Conservation (phyloP, 164 flowering plant genomes). For the Houttuynia cordata region DNA sequence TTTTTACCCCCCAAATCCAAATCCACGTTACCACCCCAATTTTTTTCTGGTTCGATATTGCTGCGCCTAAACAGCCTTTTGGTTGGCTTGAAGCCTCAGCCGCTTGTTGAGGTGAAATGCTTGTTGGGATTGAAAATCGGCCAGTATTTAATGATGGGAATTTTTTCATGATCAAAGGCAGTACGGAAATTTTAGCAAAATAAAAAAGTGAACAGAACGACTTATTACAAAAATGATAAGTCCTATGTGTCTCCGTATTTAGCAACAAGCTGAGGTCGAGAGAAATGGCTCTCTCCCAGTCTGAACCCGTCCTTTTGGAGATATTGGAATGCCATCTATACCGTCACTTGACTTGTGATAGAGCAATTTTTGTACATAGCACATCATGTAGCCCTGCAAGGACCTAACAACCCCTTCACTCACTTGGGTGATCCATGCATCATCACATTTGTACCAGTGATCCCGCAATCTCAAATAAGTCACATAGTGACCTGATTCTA, state of each 20-base stretch:
- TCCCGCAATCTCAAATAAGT: constrained; percentile 40
- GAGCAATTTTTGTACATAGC: constrained; percentile 41
- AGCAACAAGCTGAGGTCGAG: background rate
- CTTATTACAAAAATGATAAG: too few species aligned
- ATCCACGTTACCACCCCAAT: too few species aligned
- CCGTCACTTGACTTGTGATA: constrained; percentile 34
- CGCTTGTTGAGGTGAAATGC: too few species aligned
- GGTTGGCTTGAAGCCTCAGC: too few species aligned
- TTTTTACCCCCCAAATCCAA: too few species aligned
- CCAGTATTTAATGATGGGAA: too few species aligned
- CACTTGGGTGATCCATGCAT: constrained; percentile 62
- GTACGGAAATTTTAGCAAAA: too few species aligned
- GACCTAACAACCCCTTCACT: constrained; percentile 46
- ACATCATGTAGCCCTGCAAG: constrained; percentile 51
- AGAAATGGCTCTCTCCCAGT: constrained; percentile 11
- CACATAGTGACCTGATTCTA: constrained; percentile 62
- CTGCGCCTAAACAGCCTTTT: too few species aligned
- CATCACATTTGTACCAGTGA: constrained; percentile 69
- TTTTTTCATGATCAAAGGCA: too few species aligned
- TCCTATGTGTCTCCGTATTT: background rate
- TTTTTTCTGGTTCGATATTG: too few species aligned
- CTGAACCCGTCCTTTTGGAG: constrained; percentile 13
- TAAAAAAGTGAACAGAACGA: too few species aligned
- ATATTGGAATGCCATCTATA: constrained; percentile 28
- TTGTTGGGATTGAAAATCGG: too few species aligned